Evolutionary conservation across 805 yeast species (phyloP), one percentile per base, ranked within the genome.

Genomic region (Candida koratica): DNA sequence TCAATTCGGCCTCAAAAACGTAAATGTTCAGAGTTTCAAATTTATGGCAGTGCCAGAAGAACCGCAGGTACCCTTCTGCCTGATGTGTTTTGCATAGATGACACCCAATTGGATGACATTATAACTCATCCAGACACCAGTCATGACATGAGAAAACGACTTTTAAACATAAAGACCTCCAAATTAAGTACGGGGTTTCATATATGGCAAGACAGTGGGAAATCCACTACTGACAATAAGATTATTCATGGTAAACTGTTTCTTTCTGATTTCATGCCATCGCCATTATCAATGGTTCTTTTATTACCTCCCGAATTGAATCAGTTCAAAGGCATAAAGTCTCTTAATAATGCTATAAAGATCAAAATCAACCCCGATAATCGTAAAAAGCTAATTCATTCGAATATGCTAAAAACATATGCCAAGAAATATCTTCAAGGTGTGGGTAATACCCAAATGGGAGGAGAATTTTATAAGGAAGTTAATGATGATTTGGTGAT

Each of bases 251-350:
- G 64, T 4, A 59, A 54, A 37, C 62, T 72, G 9, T 70, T 57
- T 36, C 46, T 72, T 4, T 47, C 64, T 33, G 68, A 67, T 26
- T 65, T 69, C 34, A 65, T 65, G 64, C 61, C 63, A 1, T 47
- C 56, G 11, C 73, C 73, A 2, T 36, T 46, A 13, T 52, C 61
- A 1, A 38, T 68, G n/a, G 50, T 56, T 6, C 44, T 56, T 11
- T 33, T 64, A 9, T 33, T 63, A 11, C 66, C 67, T 4, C 29
- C 40, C 14, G 42, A 38, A 12, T 17, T 17, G 19, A 41, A 44
- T 17, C 25, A 28, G 6, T 15, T 34, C 10, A 42, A 41, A 18
- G 43, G 45, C 8, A 31, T 26, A 18, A 33, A 32, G 12, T 30
- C 37, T 11, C 20, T 44, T 3, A 29, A 29, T 14, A 43, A 43